Evolutionary conservation across 768 basidiomycete species (phyloP), one percentile per base, ranked within the genome.

Genomic region (Cyclocybe cylindracea): DNA sequence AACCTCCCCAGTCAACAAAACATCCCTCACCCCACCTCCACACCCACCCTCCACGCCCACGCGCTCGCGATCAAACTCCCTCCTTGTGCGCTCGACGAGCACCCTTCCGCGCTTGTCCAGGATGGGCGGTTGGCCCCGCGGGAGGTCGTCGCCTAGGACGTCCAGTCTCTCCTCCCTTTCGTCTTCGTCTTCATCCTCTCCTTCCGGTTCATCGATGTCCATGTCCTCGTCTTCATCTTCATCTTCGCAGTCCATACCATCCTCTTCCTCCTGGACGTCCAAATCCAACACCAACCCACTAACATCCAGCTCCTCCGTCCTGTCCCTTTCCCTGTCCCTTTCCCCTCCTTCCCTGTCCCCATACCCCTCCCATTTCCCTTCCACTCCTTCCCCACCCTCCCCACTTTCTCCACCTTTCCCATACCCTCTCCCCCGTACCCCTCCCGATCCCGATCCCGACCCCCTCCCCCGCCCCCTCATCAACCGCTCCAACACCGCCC

Each of bases 131-230:
- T n/a, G n/a, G n/a, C n/a, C n/a, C n/a, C n/a, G n/a, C n/a, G n/a
- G n/a, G n/a, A n/a, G n/a, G n/a, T n/a, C n/a, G n/a, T n/a, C n/a
- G n/a, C n/a, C n/a, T n/a, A n/a, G n/a, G n/a, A n/a, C n/a, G n/a
- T n/a, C n/a, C 87, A 86, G 32, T 70, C 63, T 48, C 88, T 39
- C 24, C 16, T 39, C 18, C 5, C 34, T 53, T 38, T 52, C 54
- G 16, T 56, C 52, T n/a, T n/a, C n/a, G n/a, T n/a, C n/a, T n/a
- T n/a, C n/a, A n/a, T n/a, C n/a, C n/a, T n/a, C n/a, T n/a, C n/a
- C n/a, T n/a, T n/a, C n/a, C n/a, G n/a, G n/a, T n/a, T n/a, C n/a
- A n/a, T n/a, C n/a, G n/a, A n/a, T n/a, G n/a, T n/a, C n/a, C n/a
- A n/a, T n/a, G n/a, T n/a, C n/a, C n/a, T n/a, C n/a, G n/a, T n/a